Evolutionary conservation across 495 filamentous ascomycete genomes (phyloP).

Genomic region (Hapsidospora chrysogenum): DNA sequence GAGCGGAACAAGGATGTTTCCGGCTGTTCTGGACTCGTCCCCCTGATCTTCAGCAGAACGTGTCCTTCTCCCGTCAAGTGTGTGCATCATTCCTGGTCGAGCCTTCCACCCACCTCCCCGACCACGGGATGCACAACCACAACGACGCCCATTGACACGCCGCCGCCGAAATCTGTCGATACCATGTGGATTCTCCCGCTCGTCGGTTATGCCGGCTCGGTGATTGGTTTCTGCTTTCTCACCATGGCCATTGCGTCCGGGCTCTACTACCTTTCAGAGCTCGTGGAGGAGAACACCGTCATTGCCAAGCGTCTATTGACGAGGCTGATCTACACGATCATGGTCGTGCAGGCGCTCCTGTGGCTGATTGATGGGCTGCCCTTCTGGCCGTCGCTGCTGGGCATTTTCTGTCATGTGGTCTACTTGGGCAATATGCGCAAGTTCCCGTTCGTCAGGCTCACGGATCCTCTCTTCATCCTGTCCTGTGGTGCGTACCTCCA

Average conservation of each 20-base stretch:
- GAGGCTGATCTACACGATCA: slow-evolving; percentile 70
- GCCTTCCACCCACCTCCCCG: too few species aligned
- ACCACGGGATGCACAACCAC: too few species aligned
- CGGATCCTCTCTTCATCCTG: slow-evolving; percentile 71
- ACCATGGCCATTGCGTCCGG: slow-evolving; percentile 90
- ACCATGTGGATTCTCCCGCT: slow-evolving; percentile 86
- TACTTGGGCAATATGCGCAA: slow-evolving; percentile 80
- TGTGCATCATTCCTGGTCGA: too few species aligned
- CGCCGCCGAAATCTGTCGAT: too few species aligned
- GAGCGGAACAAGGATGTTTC: too few species aligned
- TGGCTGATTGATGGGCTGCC: slow-evolving; percentile 75
- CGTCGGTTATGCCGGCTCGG: slow-evolving; percentile 73
- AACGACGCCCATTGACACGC: too few species aligned
- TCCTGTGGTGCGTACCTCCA: slow-evolving; percentile 55
- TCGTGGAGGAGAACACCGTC: slow-evolving; percentile 95
- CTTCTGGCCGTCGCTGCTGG: slow-evolving; percentile 49
- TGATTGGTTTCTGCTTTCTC: slow-evolving; percentile 81
- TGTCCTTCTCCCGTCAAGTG: too few species aligned
- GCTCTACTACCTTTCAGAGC: slow-evolving; percentile 93
- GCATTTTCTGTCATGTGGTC: slow-evolving; percentile 66
- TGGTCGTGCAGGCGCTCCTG: slow-evolving; percentile 58
- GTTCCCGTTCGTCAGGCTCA: slow-evolving; percentile 78
- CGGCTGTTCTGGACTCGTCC: too few species aligned
- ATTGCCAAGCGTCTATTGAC: slow-evolving; percentile 71
- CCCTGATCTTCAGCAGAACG: too few species aligned